Evolutionary conservation across 2,329 filamentous ascomycete species (phyloP).

Genomic region (Cercospora canescens): DNA sequence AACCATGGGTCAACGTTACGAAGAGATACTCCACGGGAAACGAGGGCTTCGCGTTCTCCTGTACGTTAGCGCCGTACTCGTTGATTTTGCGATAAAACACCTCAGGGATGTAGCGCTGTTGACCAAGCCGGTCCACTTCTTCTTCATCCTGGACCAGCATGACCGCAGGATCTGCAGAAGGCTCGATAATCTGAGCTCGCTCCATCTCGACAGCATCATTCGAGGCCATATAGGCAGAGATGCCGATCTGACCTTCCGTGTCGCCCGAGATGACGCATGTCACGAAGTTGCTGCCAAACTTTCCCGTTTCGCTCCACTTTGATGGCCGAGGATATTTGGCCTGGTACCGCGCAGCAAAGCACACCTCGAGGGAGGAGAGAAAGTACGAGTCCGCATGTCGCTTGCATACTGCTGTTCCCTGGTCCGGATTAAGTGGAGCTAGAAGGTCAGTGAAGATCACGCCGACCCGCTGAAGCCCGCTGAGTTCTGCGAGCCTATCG

Average conservation of each 20-base stretch:
- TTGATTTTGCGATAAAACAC: constrained; percentile 96
- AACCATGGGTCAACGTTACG: constrained; percentile 93
- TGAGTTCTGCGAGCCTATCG: constrained; percentile 75
- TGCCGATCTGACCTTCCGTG: constrained; percentile 80
- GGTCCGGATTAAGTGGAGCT: constrained; percentile 66
- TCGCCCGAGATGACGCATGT: constrained; percentile 96
- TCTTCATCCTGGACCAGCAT: constrained; percentile 96
- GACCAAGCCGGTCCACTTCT: constrained; percentile 69
- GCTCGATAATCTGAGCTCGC: constrained; percentile 88
- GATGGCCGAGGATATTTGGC: constrained; percentile 84
- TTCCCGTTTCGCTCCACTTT: constrained; percentile 95
- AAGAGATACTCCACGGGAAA: constrained; percentile 97
- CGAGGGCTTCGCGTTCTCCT: constrained; percentile 93
- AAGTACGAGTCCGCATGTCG: constrained; percentile 94
- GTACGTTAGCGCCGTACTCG: constrained; percentile 93
- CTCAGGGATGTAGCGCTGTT: constrained; percentile 88
- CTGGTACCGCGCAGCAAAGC: constrained; percentile 84
- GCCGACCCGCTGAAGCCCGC: constrained; percentile 84
- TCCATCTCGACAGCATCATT: constrained; percentile 98
- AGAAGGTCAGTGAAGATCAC: constrained; percentile 93
- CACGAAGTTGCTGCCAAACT: constrained; percentile 94
- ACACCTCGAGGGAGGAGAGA: constrained; percentile 87
- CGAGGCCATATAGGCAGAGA: constrained; percentile 91
- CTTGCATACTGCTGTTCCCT: constrained; percentile 90
- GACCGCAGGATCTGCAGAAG: constrained; percentile 85